A percentile compares a stretch with the other conserved stretches of the same genome.
Conservation (phyloP, 1,284 basidiomycete genomes). For the Trichosporon ovoides region DNA sequence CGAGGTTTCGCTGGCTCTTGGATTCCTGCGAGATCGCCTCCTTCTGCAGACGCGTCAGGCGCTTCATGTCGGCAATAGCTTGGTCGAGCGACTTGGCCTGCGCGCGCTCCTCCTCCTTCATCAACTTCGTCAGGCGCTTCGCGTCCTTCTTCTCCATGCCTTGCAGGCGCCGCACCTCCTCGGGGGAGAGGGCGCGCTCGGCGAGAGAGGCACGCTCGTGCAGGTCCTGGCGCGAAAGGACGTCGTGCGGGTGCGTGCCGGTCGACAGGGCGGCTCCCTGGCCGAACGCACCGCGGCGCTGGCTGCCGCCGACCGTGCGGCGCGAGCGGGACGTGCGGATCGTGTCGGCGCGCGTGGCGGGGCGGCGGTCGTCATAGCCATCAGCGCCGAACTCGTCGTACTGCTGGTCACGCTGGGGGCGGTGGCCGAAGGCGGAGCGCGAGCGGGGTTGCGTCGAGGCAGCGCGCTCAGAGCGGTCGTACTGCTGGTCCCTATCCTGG, state of each 20-base stretch:
- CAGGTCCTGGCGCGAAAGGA: constrained; percentile 44
- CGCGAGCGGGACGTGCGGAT: constrained; percentile 11
- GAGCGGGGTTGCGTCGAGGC: constrained; percentile 23
- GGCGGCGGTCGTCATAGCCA: constrained; percentile 24
- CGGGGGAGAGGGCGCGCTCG: constrained; percentile 38
- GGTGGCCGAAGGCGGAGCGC: constrained; percentile 30
- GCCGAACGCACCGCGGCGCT: constrained; percentile 43
- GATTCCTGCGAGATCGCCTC: constrained; percentile 47
- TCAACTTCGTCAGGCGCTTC: constrained; percentile 45
- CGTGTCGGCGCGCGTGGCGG: constrained; percentile 17
- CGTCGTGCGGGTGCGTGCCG: constrained; percentile 46
- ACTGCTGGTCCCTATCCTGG: no score
- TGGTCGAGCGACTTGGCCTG: constrained; percentile 42
- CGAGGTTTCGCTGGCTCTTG: constrained; percentile 43
- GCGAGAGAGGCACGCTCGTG: constrained; percentile 42
- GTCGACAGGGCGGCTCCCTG: constrained; percentile 42
- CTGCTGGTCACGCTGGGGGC: constrained; percentile 29
- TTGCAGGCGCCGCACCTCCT: constrained; percentile 32
- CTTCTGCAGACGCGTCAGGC: constrained; percentile 44
- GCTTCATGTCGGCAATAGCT: constrained; percentile 48
- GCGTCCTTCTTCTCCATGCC: constrained; percentile 48
- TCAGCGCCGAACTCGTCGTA: constrained; percentile 25
- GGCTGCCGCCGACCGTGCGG: constrained; percentile 28
- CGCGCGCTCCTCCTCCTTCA: constrained; percentile 47
- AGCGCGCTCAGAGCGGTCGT: constrained; percentile 12